phyloP scores from a whole-genome alignment of 306 rosid species.

The Cajanus cajan region DNA sequence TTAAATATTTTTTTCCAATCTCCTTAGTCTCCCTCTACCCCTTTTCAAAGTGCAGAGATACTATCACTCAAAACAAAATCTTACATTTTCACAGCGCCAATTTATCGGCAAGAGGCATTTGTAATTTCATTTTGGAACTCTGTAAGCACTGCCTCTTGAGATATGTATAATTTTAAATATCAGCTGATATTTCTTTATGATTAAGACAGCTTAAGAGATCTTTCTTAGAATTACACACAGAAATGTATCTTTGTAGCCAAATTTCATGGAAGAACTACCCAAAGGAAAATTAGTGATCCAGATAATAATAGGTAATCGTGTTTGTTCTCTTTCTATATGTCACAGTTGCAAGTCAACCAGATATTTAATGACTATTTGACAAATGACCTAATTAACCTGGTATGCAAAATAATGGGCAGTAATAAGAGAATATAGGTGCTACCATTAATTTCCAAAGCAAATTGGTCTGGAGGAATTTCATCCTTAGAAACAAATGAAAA shows the following conservation, averaged over 20 bases:
- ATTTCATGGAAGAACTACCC: background rate
- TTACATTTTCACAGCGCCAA: constrained; percentile 4
- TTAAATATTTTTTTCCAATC: background rate
- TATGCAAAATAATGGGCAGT: constrained; percentile 1
- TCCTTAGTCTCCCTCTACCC: background rate
- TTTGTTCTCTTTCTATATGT: background rate
- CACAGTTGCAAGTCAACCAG: background rate
- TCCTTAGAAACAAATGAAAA: constrained; percentile 69
- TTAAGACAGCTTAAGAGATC: background rate
- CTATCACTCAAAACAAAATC: background rate
- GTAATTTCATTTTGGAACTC: background rate
- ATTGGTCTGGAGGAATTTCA: constrained; percentile 67
- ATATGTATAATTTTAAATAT: background rate
- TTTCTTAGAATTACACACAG: background rate
- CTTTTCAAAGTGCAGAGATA: background rate
- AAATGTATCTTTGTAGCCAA: background rate
- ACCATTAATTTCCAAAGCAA: constrained; percentile 69
- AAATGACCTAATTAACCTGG: background rate
- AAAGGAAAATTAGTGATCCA: background rate
- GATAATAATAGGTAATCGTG: background rate
- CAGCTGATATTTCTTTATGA: background rate
- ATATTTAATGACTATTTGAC: constrained; percentile 12
- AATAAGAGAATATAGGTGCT: constrained; percentile 35
- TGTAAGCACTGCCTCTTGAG: background rate
- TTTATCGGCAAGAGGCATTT: background rate